phyloP scores from a whole-genome alignment of 192 early-diverging fungal species.

The Cetraspora pellucida region DNA sequence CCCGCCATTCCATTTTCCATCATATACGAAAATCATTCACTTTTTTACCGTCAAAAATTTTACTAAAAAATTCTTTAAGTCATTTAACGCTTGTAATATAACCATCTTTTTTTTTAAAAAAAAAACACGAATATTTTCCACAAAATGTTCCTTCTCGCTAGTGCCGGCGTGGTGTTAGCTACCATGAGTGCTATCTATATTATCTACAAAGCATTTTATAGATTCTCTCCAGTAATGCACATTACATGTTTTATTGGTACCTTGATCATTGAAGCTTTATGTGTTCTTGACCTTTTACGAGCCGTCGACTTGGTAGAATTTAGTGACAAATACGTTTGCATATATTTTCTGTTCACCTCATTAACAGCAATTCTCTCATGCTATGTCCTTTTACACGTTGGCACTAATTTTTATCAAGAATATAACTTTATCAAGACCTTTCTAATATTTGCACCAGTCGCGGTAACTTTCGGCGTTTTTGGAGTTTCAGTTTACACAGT shows the following conservation, averaged over 20 bases:
- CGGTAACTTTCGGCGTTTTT: conserved; percentile 4
- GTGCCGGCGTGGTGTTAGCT: not conserved
- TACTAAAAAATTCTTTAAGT: too few relatives aligned
- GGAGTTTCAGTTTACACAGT: not conserved
- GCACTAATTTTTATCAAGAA: conserved; percentile 19
- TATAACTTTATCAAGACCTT: not conserved
- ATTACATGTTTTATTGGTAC: not conserved
- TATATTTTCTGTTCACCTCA: not conserved
- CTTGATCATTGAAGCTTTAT: not conserved
- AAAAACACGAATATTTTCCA: too few relatives aligned
- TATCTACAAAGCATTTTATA: not conserved
- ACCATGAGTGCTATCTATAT: not conserved
- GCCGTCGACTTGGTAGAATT: not conserved
- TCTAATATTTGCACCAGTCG: not conserved
- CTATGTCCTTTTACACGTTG: conserved; percentile 17
- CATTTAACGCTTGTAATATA: too few relatives aligned
- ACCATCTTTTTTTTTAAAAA: too few relatives aligned
- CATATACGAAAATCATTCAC: too few relatives aligned
- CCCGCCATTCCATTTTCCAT: too few relatives aligned
- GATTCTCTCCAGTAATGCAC: not conserved
- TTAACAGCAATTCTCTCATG: conserved; percentile 6
- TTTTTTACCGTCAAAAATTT: too few relatives aligned
- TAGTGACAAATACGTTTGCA: not conserved
- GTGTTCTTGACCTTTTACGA: not conserved
- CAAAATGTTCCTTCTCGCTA: too few relatives aligned